Conservation (phyloP, 202 grass and related monocot genomes). For the Elaeis oleifera region DNA sequence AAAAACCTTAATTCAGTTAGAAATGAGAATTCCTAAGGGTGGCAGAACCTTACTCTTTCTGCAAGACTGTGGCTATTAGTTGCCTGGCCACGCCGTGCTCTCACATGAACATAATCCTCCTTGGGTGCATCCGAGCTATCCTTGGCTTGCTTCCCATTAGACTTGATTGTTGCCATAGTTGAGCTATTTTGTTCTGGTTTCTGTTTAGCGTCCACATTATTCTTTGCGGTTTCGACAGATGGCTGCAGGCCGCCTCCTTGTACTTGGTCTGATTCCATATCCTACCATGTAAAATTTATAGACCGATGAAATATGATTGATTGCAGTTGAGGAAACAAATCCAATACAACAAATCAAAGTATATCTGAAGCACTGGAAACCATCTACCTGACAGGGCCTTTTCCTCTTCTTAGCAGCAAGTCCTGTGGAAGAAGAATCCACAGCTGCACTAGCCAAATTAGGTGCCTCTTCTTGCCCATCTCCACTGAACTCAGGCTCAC, state of each 20-base stretch:
- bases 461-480: slow-evolving; percentile 22
- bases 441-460: neutral
- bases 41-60: slow-evolving; percentile 47
- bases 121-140: slow-evolving; percentile 28
- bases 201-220: slow-evolving; percentile 23
- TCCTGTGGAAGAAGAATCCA: slow-evolving; percentile 6
- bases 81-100: slow-evolving; percentile 86
- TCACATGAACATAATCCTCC: slow-evolving; percentile 80
- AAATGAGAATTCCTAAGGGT: neutral
- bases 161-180: neutral
- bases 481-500: slow-evolving; percentile 23
- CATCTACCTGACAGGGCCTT: slow-evolving; percentile 37
- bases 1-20: slow-evolving; percentile 2
- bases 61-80: slow-evolving; percentile 89
- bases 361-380: too few species aligned
- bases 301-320: too few species aligned
- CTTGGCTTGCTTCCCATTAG: slow-evolving; percentile 31
- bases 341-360: too few species aligned
- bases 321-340: too few species aligned
- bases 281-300: slow-evolving; percentile 25
- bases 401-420: slow-evolving; percentile 47
- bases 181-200: slow-evolving; percentile 30
- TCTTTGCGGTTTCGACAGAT: slow-evolving; percentile 5
- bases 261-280: slow-evolving; percentile 31
- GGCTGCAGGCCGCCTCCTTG: slow-evolving; percentile 19